phyloP scores from a whole-genome alignment of 768 basidiomycete genomes.

The Psilocybe sp. region DNA sequence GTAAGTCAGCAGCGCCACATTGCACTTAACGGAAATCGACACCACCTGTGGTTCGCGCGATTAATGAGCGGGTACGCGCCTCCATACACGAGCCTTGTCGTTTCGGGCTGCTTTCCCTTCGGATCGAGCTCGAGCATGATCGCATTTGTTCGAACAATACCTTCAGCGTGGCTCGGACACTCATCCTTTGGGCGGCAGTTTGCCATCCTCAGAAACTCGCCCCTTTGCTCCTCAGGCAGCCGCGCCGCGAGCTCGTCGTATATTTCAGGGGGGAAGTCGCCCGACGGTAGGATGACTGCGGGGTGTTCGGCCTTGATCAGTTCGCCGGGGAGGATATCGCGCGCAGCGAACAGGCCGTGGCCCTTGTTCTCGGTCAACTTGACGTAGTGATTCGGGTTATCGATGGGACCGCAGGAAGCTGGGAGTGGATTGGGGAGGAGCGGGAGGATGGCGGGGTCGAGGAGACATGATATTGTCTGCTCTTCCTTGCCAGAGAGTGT shows the following conservation, averaged over 20 bases:
- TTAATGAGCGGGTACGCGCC: slow-evolving; percentile 40
- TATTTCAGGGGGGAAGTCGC: slow-evolving; percentile 21
- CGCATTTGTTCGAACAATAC: slow-evolving; percentile 43
- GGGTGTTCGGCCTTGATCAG: slow-evolving; percentile 39
- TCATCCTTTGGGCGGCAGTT: slow-evolving; percentile 29
- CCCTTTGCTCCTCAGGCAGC: slow-evolving; percentile 21
- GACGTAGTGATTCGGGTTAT: slow-evolving; percentile 4
- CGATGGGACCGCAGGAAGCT: background rate
- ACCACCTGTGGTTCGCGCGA: slow-evolving; percentile 43
- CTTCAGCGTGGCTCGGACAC: slow-evolving; percentile 34
- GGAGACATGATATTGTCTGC: slow-evolving; percentile 14
- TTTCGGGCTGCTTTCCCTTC: slow-evolving; percentile 17
- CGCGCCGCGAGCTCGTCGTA: slow-evolving; percentile 29
- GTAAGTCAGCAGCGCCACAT: background rate
- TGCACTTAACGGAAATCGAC: background rate
- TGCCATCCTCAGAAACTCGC: slow-evolving; percentile 29
- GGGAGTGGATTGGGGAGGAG: slow-evolving; percentile 17
- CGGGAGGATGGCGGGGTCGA: slow-evolving; percentile 15
- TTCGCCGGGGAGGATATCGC: slow-evolving; percentile 27
- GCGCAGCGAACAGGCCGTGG: slow-evolving; percentile 34
- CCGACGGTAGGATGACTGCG: slow-evolving; percentile 33
- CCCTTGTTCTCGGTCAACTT: slow-evolving; percentile 28
- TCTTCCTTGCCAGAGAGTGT: slow-evolving; percentile 6
- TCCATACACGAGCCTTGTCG: slow-evolving; percentile 31
- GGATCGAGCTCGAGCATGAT: slow-evolving; percentile 31